Evolutionary conservation across 805 yeast species (phyloP), one percentile per base, ranked within the genome.

Genomic region (Saccharomycopsis sp.): DNA sequence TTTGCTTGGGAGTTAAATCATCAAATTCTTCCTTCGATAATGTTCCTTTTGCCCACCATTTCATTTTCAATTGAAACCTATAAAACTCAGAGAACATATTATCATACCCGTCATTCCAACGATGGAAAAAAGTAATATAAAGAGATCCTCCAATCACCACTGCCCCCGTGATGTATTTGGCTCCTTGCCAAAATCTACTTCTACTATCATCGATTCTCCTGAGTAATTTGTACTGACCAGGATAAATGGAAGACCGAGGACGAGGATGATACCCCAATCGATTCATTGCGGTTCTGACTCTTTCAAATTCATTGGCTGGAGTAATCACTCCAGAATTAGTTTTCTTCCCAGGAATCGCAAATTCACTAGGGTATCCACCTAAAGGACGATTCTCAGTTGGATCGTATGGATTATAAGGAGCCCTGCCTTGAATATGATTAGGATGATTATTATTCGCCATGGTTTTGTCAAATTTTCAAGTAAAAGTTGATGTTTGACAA

Each of bases 341-440:
- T 25, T 72, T 66, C 31, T 66, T 63, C 1, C 83, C 78, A 0
- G 92, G 89, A 1, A 77, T 60, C 42, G 71, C 66, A 61, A 69
- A 85, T 56, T 84, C 95, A 20, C 87, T 77, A 1, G 95, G 95
- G 49, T 85, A 84, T 2, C 95, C 94, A 53, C 77, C 76, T 0
- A 94, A 72, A 0, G 95, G 94, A 34, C 95, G 65, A 31, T 63
- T 55, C 53, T 84, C 95, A 1, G 71, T 60, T 0, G 88, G 81
- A 53, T 84, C 95, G 52, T 76, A 85, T 5, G 94, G 94, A 51
- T 84, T 84, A 55, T 82, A 85, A 1, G 92, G 92, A 1, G 88
- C 89, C 47, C 69, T 73, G 13, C 46, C 46, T 23, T 6, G n/a
- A n/a, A n/a, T n/a, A n/a, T n/a, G n/a, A n/a, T n/a, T n/a, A n/a